Conservation (phyloP, 441 rosid genomes). For the Adansonia grandidieri region DNA sequence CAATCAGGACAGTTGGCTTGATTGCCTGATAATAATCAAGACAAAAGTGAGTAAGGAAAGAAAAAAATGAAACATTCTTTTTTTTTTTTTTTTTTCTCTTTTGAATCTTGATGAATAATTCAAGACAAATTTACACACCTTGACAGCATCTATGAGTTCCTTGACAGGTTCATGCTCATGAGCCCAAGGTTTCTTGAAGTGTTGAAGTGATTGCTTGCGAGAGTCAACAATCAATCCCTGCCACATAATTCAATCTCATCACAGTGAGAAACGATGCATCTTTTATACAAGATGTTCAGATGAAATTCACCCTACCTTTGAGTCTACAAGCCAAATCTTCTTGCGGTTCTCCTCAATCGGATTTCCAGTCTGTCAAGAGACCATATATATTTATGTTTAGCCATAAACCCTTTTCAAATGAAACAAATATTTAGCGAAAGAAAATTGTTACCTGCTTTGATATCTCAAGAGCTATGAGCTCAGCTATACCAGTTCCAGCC, state of each 20-base stretch:
- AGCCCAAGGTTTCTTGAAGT: slow-evolving; percentile 95
- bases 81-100: neutral
- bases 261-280: neutral
- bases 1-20: slow-evolving; percentile 89
- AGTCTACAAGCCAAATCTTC: slow-evolving; percentile 95
- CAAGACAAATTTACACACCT: slow-evolving; percentile 44
- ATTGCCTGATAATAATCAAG: slow-evolving; percentile 58
- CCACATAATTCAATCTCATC: slow-evolving; percentile 18
- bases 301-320: slow-evolving; percentile 54
- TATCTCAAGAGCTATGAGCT: slow-evolving; percentile 84
- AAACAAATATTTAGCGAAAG: slow-evolving; percentile 19
- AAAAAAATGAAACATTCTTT: neutral
- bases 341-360: slow-evolving; percentile 71
- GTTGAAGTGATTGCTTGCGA: slow-evolving; percentile 85
- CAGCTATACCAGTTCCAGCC: slow-evolving; percentile 96
- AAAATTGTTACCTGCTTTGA: slow-evolving; percentile 63
- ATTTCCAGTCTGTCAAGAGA: slow-evolving; percentile 57
- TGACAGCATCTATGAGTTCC: slow-evolving; percentile 71
- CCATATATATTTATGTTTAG: slow-evolving; percentile 17
- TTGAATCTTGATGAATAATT: slow-evolving; percentile 4
- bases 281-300: neutral
- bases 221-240: slow-evolving; percentile 88
- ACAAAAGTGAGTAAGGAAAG: slow-evolving; percentile 20
- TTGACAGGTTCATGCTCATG: slow-evolving; percentile 77
- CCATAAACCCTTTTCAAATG: slow-evolving; percentile 26